Percentiles rank a stretch among this genome's conserved stretches.
Evolutionary conservation across 495 filamentous ascomycete species (phyloP).

Genomic region (Rhypophila decipiens): DNA sequence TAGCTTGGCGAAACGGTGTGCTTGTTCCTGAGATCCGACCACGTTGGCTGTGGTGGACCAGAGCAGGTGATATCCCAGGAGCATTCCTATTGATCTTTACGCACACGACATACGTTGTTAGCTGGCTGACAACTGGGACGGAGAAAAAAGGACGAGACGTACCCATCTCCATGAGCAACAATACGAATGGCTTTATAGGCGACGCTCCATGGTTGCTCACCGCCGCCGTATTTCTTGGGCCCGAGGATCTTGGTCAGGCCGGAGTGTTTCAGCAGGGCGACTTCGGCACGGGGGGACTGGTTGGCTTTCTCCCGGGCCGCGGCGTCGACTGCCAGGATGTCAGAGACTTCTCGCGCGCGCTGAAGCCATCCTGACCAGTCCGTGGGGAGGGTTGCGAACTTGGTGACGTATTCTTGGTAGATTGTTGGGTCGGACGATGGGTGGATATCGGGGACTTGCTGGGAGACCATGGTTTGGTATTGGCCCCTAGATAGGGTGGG

Average conservation of each 20-base stretch:
- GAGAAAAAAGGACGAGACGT: too few species aligned
- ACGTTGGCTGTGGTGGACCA: conserved; percentile 53
- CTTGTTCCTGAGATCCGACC: conserved; percentile 50
- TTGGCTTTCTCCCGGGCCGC: conserved; percentile 48
- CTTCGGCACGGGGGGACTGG: conserved; percentile 50
- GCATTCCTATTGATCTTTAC: conserved; percentile 51
- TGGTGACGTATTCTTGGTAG: conserved; percentile 41
- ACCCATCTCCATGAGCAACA: conserved; percentile 53
- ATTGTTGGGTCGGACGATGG: conserved; percentile 44
- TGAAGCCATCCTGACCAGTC: conserved; percentile 42
- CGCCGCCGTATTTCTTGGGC: conserved; percentile 49
- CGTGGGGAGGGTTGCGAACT: conserved; percentile 41
- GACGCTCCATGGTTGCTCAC: conserved; percentile 49
- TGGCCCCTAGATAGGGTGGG: too few species aligned
- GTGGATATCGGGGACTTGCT: conserved; percentile 10
- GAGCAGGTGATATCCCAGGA: conserved; percentile 55
- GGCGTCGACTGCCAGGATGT: conserved; percentile 47
- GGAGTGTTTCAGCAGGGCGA: conserved; percentile 50
- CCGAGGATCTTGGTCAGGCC: conserved; percentile 52
- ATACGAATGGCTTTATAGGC: conserved; percentile 53
- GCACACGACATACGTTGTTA: too few species aligned
- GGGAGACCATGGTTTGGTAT: too few species aligned
- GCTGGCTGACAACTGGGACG: too few species aligned
- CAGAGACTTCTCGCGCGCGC: conserved; percentile 46
- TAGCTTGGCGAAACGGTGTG: conserved; percentile 42